These are phyloP conservation scores for Calonectria pauciramosa DNA, from an alignment of 2,329 filamentous ascomycete genomes.

Conservation along the genomic window DNA sequence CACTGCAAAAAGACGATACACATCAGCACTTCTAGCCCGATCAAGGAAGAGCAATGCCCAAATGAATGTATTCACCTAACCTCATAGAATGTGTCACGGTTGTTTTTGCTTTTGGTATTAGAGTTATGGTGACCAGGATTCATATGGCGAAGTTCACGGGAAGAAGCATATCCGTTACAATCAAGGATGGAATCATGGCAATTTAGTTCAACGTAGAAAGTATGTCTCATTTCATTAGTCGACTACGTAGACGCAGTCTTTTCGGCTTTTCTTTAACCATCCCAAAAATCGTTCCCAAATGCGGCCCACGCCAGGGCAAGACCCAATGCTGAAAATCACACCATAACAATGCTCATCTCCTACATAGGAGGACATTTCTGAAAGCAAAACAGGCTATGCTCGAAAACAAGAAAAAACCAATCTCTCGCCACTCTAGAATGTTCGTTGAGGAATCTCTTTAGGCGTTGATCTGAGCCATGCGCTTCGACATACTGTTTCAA, in stretches of 20 bases:
- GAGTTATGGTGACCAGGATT: not conserved
- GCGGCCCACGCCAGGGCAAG: constrained; percentile 42
- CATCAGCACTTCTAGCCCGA: not conserved
- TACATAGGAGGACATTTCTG: constrained; percentile 23
- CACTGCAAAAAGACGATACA: not conserved
- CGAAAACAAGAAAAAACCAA: constrained; percentile 32
- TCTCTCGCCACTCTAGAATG: constrained; percentile 34
- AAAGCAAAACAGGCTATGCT: constrained; percentile 45
- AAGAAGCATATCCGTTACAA: not conserved
- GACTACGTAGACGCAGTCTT: constrained; percentile 43
- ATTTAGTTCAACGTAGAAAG: constrained; percentile 33
- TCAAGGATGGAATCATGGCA: not conserved
- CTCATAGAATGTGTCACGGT: not conserved
- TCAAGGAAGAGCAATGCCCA: not conserved
- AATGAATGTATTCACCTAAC: not conserved
- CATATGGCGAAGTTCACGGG: not conserved
- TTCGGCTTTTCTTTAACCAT: constrained; percentile 48
- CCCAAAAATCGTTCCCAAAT: constrained; percentile 37
- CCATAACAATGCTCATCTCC: constrained; percentile 44
- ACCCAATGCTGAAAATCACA: constrained; percentile 44
- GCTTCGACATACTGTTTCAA: constrained; percentile 72
- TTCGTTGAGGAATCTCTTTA: constrained; percentile 29
- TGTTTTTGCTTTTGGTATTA: not conserved
- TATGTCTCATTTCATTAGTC: constrained; percentile 40
- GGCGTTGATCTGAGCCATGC: constrained; percentile 64